A percentile compares a stretch with the other conserved stretches of the same genome.
Evolutionary conservation across 495 filamentous ascomycete species (phyloP).

Genomic region (Penicillium silybi): DNA sequence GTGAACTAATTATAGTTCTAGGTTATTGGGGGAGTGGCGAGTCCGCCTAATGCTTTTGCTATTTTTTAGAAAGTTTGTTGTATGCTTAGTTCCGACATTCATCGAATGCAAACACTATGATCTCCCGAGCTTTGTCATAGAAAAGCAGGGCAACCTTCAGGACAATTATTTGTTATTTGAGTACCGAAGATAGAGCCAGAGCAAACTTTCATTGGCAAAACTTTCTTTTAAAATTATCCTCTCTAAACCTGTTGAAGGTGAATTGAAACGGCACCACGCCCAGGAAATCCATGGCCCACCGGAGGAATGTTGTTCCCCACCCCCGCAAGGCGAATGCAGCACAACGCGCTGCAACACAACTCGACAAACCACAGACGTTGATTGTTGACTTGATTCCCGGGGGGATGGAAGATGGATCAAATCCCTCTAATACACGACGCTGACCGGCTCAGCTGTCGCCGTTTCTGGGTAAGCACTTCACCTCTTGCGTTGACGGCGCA

Average conservation of each 20-base stretch:
- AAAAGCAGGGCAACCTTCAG: no score
- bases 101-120: neutral
- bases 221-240: no score
- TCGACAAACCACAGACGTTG: neutral
- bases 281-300: neutral
- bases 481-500: constrained; percentile 1
- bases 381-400: constrained; percentile 1
- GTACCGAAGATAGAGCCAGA: no score
- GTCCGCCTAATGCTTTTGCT: constrained; percentile 41
- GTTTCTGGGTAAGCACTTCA: constrained; percentile 22
- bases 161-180: no score
- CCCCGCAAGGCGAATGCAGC: constrained; percentile 7
- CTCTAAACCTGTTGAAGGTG: neutral
- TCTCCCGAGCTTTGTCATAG: no score
- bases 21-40: constrained; percentile 42
- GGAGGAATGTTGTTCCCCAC: constrained; percentile 17
- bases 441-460: constrained; percentile 10
- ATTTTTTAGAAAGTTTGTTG: constrained; percentile 26
- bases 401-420: constrained; percentile 19
- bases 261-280: neutral
- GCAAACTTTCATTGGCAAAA: no score
- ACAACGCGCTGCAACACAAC: neutral
- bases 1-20: neutral
- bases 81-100: neutral
- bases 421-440: constrained; percentile 9